phyloP scores from a whole-genome alignment of 176 grass and related monocot genomes.

The Avena insularis region DNA sequence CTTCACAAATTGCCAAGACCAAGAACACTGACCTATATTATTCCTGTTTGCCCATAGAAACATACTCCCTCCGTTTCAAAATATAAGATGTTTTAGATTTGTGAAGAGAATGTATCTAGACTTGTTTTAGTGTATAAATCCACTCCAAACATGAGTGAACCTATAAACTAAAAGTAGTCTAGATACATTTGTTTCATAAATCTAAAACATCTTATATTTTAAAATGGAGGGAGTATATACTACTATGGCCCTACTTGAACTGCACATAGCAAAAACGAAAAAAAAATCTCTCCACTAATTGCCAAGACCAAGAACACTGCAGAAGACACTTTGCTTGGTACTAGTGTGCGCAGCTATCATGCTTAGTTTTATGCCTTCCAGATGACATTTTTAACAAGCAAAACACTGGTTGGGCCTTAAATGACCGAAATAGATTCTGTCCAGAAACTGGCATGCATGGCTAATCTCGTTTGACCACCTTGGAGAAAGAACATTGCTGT shows the following conservation, averaged over 20 bases:
- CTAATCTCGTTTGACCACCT: conserved; percentile 66
- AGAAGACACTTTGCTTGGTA: neutral
- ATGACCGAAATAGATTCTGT: conserved; percentile 39
- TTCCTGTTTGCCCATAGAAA: neutral
- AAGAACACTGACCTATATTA: conserved; percentile 8
- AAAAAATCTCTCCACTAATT: neutral
- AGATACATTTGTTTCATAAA: too few species aligned
- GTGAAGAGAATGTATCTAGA: too few species aligned
- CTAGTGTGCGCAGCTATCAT: neutral
- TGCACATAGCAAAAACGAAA: conserved; percentile 19
- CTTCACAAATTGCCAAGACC: neutral
- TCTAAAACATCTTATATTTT: too few species aligned
- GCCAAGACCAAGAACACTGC: conserved; percentile 33
- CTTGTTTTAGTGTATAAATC: too few species aligned
- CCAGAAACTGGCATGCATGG: conserved; percentile 33
- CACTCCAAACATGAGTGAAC: too few species aligned
- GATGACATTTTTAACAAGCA: conserved; percentile 30
- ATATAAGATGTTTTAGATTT: too few species aligned
- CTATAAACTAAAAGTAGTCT: too few species aligned
- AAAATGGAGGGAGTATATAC: too few species aligned
- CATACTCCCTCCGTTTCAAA: neutral
- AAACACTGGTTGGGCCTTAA: conserved; percentile 45
- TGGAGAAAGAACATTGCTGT: conserved; percentile 39
- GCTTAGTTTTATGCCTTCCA: neutral
- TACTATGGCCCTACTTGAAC: conserved; percentile 5